Evolutionary conservation across 2,329 filamentous ascomycete genomes (phyloP), one percentile per base, ranked within the genome.

Genomic region (Chaetomium strumarium): DNA sequence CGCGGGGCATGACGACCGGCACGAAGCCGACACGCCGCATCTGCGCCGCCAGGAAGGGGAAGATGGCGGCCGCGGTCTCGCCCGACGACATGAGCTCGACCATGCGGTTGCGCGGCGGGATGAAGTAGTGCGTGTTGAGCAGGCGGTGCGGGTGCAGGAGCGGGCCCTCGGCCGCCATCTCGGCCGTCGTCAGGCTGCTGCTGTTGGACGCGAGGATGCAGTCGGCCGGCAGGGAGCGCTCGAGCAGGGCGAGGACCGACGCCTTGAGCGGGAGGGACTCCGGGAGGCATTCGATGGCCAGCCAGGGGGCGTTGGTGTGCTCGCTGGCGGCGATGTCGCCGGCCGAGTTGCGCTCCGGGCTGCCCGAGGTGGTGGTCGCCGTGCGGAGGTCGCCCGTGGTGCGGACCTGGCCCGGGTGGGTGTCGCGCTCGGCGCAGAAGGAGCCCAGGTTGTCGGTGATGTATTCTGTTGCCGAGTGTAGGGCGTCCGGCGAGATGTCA

Each of bases 71-170:
- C 40, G 63, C 45, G 0, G 67, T 69, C 17, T 55, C 58, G 30
- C 66, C 65, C 52, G 57, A 60, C 7, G 67, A 68, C 67, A 69
- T 69, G 12, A 69, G 55, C 59, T 69, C 66, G 11, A 69, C 66
- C 56, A 65, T 59, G 17, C 60, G 64, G 48, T 62, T 64, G 2
- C 55, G 49, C 13, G 66, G 67, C 19, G 67, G 67, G 44, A 68
- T 65, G 56, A 65, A 66, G 51, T 69, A 68, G 50, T 68, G 66
- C 36, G 63, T 66, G 59, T 68, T 69, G 29, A 68, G 55, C 14
- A 69, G 56, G 3, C 66, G 63, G 31, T 58, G 55, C 4, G 61
- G 60, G 44, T 61, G 49, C 5, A 47, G 42, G 13, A 67, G 55
- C 0, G 57, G 29, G 1, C 45, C 53, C 38, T 55, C 46, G 44